Conservation (phyloP, 2,329 filamentous ascomycete species). For the Lasiodiplodia gonubiensis region DNA sequence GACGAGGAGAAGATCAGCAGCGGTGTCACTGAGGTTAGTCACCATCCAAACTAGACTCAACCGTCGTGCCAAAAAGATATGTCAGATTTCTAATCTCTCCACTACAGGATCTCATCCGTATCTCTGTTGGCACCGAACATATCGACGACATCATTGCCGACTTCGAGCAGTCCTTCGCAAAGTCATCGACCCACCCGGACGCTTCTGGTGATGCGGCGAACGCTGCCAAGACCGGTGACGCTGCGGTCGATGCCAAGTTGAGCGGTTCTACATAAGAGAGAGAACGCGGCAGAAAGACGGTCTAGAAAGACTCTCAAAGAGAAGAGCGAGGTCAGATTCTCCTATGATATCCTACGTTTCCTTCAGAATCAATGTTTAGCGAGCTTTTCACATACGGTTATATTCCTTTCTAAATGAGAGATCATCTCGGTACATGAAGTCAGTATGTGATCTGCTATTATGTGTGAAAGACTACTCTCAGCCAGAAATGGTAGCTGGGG, state of each 20-base stretch:
- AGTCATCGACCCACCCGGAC: slow-evolving; percentile 53
- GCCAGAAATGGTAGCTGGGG: not conserved
- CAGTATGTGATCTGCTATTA: not conserved
- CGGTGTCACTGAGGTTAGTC: slow-evolving; percentile 75
- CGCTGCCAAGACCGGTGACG: slow-evolving; percentile 40
- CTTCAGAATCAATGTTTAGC: not conserved
- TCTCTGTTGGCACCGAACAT: slow-evolving; percentile 94
- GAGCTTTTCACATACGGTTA: not conserved
- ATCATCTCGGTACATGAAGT: not conserved
- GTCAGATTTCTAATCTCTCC: slow-evolving; percentile 28
- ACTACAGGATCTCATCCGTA: slow-evolving; percentile 82
- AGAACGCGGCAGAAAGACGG: not conserved
- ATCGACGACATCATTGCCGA: slow-evolving; percentile 97
- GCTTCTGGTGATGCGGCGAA: slow-evolving; percentile 42
- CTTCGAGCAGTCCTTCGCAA: slow-evolving; percentile 87
- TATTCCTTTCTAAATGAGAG: not conserved
- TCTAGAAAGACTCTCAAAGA: not conserved
- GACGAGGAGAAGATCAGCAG: slow-evolving; percentile 80
- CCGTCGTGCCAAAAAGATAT: not conserved
- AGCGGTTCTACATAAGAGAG: slow-evolving; percentile 26
- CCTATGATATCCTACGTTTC: not conserved
- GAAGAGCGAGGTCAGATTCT: not conserved
- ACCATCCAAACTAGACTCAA: not conserved
- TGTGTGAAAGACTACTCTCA: not conserved
- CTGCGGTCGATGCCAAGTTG: slow-evolving; percentile 35